A percentile compares a stretch with the other conserved stretches of the same genome.
Conservation (phyloP, 1,139 yeast genomes). For the Candida neerlandica region DNA sequence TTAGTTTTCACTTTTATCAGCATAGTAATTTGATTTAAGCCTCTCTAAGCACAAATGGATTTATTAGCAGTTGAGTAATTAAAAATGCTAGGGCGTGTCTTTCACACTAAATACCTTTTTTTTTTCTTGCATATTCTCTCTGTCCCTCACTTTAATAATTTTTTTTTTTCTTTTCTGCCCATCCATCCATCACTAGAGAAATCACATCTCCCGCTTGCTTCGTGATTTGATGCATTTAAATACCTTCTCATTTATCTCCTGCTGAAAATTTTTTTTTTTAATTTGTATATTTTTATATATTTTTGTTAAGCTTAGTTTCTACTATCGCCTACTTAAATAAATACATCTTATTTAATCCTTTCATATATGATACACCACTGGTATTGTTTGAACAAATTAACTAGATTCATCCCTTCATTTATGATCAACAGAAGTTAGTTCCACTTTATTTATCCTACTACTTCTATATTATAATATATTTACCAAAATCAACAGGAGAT, state of each 20-base stretch:
- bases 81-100: too few species aligned
- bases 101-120: background rate
- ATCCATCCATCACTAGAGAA: background rate
- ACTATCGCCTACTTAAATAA: too few species aligned
- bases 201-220: background rate
- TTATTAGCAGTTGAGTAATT: background rate
- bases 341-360: background rate
- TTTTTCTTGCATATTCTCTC: constrained; percentile 1
- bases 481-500: background rate
- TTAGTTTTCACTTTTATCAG: too few species aligned
- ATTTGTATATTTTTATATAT: background rate
- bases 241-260: background rate
- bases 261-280: background rate
- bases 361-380: constrained; percentile 9
- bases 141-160: background rate
- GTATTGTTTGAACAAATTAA: constrained; percentile 8
- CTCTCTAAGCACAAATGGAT: background rate
- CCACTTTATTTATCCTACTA: background rate
- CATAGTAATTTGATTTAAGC: background rate
- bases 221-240: background rate
- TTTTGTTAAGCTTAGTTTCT: too few species aligned
- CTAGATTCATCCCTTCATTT: constrained; percentile 4
- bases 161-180: background rate
- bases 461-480: background rate
- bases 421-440: constrained; percentile 9